Percentiles rank a stretch among this genome's conserved stretches.
These are phyloP conservation scores for Mortierella sp. DNA, from an alignment of 371 early-diverging fungal species.

Conservation along the genomic window DNA sequence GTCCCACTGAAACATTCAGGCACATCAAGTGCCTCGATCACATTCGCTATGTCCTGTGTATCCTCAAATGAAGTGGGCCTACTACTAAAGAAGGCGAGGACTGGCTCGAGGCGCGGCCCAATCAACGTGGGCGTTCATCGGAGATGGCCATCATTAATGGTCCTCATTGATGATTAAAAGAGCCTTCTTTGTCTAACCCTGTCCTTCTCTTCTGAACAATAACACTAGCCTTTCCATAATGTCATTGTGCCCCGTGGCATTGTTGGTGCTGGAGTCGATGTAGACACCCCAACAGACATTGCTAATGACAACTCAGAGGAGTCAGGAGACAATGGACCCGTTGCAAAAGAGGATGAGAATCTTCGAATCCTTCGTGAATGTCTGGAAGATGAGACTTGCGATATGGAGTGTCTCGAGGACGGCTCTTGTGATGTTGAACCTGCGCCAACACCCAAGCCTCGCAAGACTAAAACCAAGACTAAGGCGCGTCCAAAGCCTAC, in stretches of 20 bases:
- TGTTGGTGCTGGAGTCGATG: not conserved
- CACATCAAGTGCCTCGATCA: too few species aligned
- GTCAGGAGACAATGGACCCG: not conserved
- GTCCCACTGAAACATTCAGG: too few species aligned
- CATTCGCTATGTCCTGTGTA: too few species aligned
- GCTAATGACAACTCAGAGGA: not conserved
- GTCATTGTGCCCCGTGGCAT: conserved; percentile 5
- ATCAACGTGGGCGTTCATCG: too few species aligned
- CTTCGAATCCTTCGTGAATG: not conserved
- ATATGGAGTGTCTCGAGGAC: not conserved
- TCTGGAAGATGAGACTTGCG: not conserved
- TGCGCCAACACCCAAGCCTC: not conserved
- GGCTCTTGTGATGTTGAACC: too few species aligned
- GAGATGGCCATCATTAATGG: too few species aligned
- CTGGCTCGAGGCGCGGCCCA: too few species aligned
- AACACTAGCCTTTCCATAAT: not conserved
- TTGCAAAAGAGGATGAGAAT: not conserved
- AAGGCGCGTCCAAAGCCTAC: conserved; percentile 4
- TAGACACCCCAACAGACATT: not conserved
- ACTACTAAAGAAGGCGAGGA: too few species aligned
- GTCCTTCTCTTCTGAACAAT: not conserved
- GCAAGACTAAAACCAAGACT: not conserved
- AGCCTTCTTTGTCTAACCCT: not conserved
- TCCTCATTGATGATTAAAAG: too few species aligned
- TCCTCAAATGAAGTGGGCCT: too few species aligned